Evolutionary conservation across 352 stramenopile species (phyloP).

Genomic region (Pythium graminicola): DNA sequence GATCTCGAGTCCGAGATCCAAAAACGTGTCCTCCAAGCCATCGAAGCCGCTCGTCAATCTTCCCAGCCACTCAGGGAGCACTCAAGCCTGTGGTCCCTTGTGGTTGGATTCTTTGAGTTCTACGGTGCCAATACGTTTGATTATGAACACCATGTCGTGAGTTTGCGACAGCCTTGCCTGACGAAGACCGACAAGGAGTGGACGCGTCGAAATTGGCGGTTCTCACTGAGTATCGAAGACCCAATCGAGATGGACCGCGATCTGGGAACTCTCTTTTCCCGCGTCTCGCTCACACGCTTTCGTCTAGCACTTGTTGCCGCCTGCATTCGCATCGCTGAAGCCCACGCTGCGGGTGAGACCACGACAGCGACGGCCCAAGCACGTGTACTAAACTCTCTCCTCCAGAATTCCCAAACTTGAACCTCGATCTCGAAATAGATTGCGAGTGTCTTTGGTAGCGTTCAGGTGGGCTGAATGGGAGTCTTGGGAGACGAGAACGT

Average conservation of each 20-base stretch:
- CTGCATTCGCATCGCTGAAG: slow-evolving; percentile 7
- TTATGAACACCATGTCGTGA: slow-evolving; percentile 54
- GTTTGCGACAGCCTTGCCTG: slow-evolving; percentile 33
- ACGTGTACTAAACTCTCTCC: slow-evolving; percentile 4
- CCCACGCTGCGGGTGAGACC: slow-evolving; percentile 1
- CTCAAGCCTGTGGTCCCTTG: slow-evolving; percentile 24
- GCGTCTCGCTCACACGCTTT: slow-evolving; percentile 41
- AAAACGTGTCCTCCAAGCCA: background rate
- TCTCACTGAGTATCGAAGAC: slow-evolving; percentile 65
- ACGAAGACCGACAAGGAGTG: slow-evolving; percentile 46
- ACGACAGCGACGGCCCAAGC: background rate
- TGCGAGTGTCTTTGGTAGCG: no score
- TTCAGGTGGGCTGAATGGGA: no score
- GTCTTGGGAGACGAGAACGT: no score
- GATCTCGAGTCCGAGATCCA: slow-evolving; percentile 8
- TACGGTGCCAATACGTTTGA: slow-evolving; percentile 64
- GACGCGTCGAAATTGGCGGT: slow-evolving; percentile 33
- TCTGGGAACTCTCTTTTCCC: slow-evolving; percentile 60
- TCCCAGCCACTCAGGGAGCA: background rate
- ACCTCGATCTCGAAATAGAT: slow-evolving; percentile 1
- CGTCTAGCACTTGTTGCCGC: slow-evolving; percentile 37
- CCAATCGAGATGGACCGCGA: slow-evolving; percentile 66
- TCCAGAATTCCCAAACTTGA: background rate
- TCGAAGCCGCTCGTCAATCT: background rate
- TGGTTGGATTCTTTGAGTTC: slow-evolving; percentile 66